Conservation (phyloP, 2,329 filamentous ascomycete species). For the Sclerotinia sclerotiorum region DNA sequence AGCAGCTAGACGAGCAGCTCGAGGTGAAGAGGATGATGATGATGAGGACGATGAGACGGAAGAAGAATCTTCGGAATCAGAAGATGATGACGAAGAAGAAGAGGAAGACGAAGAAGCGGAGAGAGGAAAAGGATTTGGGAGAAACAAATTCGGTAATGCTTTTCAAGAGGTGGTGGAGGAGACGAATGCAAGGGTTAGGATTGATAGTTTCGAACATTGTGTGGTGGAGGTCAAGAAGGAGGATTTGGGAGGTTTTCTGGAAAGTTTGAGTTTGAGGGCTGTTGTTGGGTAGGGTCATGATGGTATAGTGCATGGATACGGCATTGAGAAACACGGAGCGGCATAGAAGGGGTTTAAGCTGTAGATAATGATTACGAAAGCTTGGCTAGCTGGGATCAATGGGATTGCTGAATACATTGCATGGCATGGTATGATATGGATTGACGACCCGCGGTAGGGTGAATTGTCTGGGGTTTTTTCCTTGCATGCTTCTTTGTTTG, state of each 20-base stretch:
- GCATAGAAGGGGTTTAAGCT: background rate
- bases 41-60: constrained; percentile 52
- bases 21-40: constrained; percentile 45
- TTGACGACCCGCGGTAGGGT: background rate
- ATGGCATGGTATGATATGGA: constrained; percentile 5
- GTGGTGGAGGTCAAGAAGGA: constrained; percentile 98
- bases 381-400: background rate
- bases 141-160: constrained; percentile 89
- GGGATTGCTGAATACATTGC: background rate
- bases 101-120: constrained; percentile 56
- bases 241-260: constrained; percentile 85
- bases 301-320: background rate
- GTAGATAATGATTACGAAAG: constrained; percentile 20
- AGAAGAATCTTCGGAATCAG: constrained; percentile 55
- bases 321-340: background rate
- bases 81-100: constrained; percentile 48
- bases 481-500: background rate
- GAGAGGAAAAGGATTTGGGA: constrained; percentile 65
- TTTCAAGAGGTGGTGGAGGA: constrained; percentile 94
- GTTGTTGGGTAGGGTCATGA: constrained; percentile 60
- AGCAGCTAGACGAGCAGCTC: constrained; percentile 54
- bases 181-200: constrained; percentile 83
- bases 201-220: constrained; percentile 96
- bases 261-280: constrained; percentile 86
- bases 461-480: background rate